A percentile compares a stretch with the other conserved stretches of the same genome.
Conservation (phyloP, 1,284 basidiomycete species). For the Ustilago curta region DNA sequence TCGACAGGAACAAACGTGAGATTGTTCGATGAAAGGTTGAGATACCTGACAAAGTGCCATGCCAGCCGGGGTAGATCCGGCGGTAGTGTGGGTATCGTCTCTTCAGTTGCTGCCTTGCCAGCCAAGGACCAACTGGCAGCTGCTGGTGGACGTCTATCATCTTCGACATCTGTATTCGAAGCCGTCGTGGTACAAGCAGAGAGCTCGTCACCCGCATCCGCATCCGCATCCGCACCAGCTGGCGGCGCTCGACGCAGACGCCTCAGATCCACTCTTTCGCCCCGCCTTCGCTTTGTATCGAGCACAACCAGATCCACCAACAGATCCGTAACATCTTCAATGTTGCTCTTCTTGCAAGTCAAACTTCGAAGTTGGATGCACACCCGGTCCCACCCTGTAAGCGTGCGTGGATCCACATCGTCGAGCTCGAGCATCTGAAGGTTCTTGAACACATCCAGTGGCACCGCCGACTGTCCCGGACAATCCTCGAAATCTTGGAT, state of each 20-base stretch:
- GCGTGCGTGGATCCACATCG: conserved; percentile 82
- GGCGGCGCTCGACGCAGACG: conserved; percentile 9
- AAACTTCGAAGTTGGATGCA: conserved; percentile 79
- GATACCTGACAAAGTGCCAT: conserved; percentile 82
- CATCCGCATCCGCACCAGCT: neutral
- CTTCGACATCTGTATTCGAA: conserved; percentile 14
- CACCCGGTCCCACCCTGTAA: conserved; percentile 87
- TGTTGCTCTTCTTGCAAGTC: conserved; percentile 79
- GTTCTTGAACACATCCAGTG: conserved; percentile 85
- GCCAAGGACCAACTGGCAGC: neutral
- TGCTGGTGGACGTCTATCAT: neutral
- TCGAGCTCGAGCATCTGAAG: conserved; percentile 79
- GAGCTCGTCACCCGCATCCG: neutral
- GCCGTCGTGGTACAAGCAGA: conserved; percentile 4
- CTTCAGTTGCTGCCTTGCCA: conserved; percentile 41
- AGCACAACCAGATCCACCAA: conserved; percentile 81
- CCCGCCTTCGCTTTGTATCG: conserved; percentile 72
- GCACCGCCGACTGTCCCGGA: conserved; percentile 80
- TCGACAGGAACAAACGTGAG: conserved; percentile 81
- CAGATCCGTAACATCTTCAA: conserved; percentile 85
- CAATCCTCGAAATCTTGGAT: conserved; percentile 80
- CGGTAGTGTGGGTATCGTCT: conserved; percentile 73
- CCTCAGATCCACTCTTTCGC: conserved; percentile 32
- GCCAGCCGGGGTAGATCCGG: conserved; percentile 75
- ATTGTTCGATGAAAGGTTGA: conserved; percentile 83